Base-by-base conservation (phyloP, 2,329 filamentous ascomycete genomes). In the Penicillium sp. region DNA sequence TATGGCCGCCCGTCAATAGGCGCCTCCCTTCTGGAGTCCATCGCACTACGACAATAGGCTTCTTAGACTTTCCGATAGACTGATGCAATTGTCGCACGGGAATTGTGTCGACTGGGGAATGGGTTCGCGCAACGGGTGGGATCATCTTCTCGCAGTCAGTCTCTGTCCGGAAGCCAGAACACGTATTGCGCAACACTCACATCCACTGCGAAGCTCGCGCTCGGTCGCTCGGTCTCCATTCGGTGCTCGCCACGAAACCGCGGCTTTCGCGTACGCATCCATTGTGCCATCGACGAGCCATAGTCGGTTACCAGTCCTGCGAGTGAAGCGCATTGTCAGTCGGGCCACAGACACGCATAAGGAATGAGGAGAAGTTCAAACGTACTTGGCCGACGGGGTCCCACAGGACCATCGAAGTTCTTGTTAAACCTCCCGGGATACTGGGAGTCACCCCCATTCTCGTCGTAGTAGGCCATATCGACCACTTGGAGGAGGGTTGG, bases 21-120 rank as follows among this genome's bases (percentile, higher is more conserved):
- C 93, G 81, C 53, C 93, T 85, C 25, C 93, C 93, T 71, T 98
- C 93, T 6, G 93, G 93, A 13, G 95, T 98, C 93, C 93, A 98
- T 69, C 89, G 83, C 35, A 98, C 92, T 7, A 97, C 89, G 57
- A 96, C 97, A 65, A 98, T 88, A 1, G 93, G 93, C 61, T 97
- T 93, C 66, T 95, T 95, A 64, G 95, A 91, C 67, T 98, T 98
- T 75, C 97, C 97, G 6, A 97, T 81, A 0, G 93, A 97, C n/a
- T 93, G 95, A 68, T 98, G 93, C 35, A 98, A 80, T 67, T 96
- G 91, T 63, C 93, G 92, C n/a, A 89, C 88, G 10, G 93, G 92
- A 40, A 98, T 87, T 1, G 89, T 87, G 68, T 96, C 90, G 50
- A 86, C 89, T 18, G 91, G 84, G 55, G 81, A 84, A 56, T 84